Percentiles rank a stretch among this genome's conserved stretches.
phyloP scores from a whole-genome alignment of 495 filamentous ascomycete genomes.

The Aspergillus campestris region DNA sequence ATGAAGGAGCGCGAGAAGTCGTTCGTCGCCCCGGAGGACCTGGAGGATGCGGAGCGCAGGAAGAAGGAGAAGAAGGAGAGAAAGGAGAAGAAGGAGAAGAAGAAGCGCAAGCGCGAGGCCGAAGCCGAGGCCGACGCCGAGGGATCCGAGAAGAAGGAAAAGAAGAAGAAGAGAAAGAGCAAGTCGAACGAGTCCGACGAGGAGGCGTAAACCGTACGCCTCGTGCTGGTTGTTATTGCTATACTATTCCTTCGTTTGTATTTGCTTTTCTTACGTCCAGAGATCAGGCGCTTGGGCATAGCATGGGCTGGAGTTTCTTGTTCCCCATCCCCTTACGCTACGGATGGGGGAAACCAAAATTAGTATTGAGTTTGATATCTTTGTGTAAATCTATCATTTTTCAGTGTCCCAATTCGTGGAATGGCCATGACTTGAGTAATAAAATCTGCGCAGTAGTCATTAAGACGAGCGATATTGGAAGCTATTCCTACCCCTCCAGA shows the following conservation, averaged over 20 bases:
- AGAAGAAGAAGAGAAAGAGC: constrained; percentile 42
- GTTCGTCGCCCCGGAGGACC: constrained; percentile 77
- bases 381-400: too few species aligned
- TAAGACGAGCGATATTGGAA: too few species aligned
- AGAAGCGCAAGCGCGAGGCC: constrained; percentile 35
- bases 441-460: too few species aligned
- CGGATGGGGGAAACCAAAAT: too few species aligned
- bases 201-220: constrained; percentile 14
- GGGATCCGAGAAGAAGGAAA: constrained; percentile 32
- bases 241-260: constrained; percentile 1
- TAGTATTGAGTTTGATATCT: too few species aligned
- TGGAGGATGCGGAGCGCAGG: constrained; percentile 41
- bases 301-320: constrained; percentile 23
- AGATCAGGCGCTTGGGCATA: constrained; percentile 21
- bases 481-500: too few species aligned
- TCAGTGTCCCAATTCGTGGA: too few species aligned
- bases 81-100: constrained; percentile 32
- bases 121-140: constrained; percentile 24
- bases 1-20: constrained; percentile 75
- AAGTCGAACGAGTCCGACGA: constrained; percentile 35
- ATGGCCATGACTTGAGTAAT: too few species aligned
- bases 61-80: constrained; percentile 41
- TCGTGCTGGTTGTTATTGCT: background rate
- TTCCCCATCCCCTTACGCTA: background rate
- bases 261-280: constrained; percentile 5